phyloP scores from a whole-genome alignment of 2,329 filamentous ascomycete species.

The Proliferodiscus dingleyae region DNA sequence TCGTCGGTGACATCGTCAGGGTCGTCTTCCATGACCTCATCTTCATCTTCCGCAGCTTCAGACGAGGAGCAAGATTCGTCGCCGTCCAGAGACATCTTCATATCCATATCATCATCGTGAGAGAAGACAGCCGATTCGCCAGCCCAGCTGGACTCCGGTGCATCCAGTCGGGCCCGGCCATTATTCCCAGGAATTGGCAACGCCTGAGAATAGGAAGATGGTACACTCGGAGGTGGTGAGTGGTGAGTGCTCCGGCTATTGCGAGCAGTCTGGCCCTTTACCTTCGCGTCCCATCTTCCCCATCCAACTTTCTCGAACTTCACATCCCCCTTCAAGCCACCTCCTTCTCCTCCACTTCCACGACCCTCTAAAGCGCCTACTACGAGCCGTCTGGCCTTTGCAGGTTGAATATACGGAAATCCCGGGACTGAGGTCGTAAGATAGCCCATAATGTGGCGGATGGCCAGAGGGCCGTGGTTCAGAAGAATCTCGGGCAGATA shows the following conservation, averaged over 20 bases:
- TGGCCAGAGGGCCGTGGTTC: constrained; percentile 83
- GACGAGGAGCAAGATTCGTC: constrained; percentile 72
- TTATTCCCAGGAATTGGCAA: constrained; percentile 52
- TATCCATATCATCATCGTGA: constrained; percentile 58
- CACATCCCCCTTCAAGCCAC: constrained; percentile 63
- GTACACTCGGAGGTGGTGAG: constrained; percentile 39
- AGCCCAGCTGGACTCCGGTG: constrained; percentile 56
- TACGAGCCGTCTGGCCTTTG: constrained; percentile 84
- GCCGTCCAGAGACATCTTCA: constrained; percentile 84
- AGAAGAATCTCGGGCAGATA: constrained; percentile 89
- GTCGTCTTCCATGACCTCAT: constrained; percentile 67
- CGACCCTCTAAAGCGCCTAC: constrained; percentile 88
- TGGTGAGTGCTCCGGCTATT: constrained; percentile 35
- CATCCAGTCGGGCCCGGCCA: constrained; percentile 44
- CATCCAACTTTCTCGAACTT: constrained; percentile 94
- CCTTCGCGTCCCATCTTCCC: constrained; percentile 89
- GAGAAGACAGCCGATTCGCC: constrained; percentile 73
- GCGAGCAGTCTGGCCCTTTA: constrained; percentile 57
- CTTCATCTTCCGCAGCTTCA: constrained; percentile 56
- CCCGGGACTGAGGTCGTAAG: constrained; percentile 90
- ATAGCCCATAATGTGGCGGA: constrained; percentile 92
- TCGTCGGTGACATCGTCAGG: constrained; percentile 87
- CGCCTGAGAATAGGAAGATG: constrained; percentile 41
- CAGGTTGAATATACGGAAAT: constrained; percentile 81
- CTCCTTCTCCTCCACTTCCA: constrained; percentile 50